A percentile compares a stretch with the other conserved stretches of the same genome.
phyloP scores from a whole-genome alignment of 495 filamentous ascomycete genomes.

The Lentithecium fluviatile region DNA sequence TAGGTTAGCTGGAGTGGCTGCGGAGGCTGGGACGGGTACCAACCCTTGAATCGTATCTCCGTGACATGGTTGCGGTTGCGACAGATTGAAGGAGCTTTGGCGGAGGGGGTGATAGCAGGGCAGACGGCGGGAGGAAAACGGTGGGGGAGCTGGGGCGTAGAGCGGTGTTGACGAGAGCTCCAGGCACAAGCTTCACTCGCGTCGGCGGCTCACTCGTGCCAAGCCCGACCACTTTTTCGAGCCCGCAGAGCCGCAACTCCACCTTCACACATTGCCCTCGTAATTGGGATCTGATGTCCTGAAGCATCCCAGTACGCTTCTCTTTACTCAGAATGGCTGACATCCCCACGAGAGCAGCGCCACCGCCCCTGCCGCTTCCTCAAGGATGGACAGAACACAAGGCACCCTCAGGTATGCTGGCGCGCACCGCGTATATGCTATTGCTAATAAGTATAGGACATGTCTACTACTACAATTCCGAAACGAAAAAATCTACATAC shows the following conservation, averaged over 20 bases:
- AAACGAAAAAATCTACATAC: conserved; percentile 86
- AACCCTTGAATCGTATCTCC: conserved; percentile 97
- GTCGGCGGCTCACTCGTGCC: conserved; percentile 19
- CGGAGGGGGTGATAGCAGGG: neutral
- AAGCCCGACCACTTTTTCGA: conserved; percentile 19
- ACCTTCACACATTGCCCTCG: conserved; percentile 3
- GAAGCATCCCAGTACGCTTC: no score
- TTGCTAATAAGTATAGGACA: conserved; percentile 55
- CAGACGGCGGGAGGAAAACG: conserved; percentile 1
- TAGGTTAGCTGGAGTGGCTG: conserved; percentile 35
- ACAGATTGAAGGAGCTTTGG: neutral
- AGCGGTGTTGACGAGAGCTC: conserved; percentile 32
- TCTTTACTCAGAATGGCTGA: conserved; percentile 2
- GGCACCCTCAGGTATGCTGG: conserved; percentile 69
- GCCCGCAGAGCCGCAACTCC: conserved; percentile 13
- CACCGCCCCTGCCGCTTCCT: conserved; percentile 57
- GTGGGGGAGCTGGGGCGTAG: neutral
- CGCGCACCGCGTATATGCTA: neutral
- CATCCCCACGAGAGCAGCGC: conserved; percentile 48
- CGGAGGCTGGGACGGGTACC: conserved; percentile 38
- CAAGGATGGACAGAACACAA: conserved; percentile 91
- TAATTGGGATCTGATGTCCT: neutral
- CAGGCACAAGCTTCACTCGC: conserved; percentile 39
- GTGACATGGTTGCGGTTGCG: conserved; percentile 66
- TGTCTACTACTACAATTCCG: conserved; percentile 83